phyloP scores from a whole-genome alignment of 1,284 basidiomycete genomes.

The Marasmius tenuissimus region DNA sequence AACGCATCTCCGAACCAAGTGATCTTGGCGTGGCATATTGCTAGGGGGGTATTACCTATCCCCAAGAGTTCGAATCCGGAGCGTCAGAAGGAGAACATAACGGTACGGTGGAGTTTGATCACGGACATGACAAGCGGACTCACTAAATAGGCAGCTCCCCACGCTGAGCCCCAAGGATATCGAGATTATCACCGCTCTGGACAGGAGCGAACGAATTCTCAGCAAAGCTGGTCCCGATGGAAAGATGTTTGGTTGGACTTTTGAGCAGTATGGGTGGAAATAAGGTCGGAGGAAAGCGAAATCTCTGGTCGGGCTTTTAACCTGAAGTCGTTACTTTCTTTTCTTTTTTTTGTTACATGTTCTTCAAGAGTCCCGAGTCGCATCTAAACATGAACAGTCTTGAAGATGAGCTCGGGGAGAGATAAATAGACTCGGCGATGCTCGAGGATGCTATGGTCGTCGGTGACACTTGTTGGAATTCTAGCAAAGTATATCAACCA shows the following conservation, averaged over 20 bases:
- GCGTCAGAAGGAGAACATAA: conserved; percentile 20
- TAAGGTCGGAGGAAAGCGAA: neutral
- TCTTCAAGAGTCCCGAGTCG: too few species aligned
- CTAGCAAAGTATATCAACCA: too few species aligned
- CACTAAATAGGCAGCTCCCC: neutral
- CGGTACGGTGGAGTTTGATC: neutral
- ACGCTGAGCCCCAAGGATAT: conserved; percentile 10
- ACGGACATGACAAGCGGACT: too few species aligned
- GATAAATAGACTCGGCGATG: too few species aligned
- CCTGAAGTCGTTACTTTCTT: too few species aligned
- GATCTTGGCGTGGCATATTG: conserved; percentile 21
- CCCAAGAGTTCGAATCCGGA: conserved; percentile 20
- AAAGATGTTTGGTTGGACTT: conserved; percentile 7
- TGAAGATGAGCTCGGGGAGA: too few species aligned
- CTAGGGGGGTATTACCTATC: conserved; percentile 16
- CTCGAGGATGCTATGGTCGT: too few species aligned
- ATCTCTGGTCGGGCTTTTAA: too few species aligned
- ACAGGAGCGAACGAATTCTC: conserved; percentile 1
- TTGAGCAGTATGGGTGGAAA: conserved; percentile 8
- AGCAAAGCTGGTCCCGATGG: neutral
- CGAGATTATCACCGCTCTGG: conserved; percentile 1
- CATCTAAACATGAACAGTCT: too few species aligned
- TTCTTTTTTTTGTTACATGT: too few species aligned
- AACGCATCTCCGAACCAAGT: conserved; percentile 19
- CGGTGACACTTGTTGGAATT: too few species aligned